Evolutionary conservation across 345 rosid genomes (phyloP).

Genomic region (Euphorbia pulcherrima): DNA sequence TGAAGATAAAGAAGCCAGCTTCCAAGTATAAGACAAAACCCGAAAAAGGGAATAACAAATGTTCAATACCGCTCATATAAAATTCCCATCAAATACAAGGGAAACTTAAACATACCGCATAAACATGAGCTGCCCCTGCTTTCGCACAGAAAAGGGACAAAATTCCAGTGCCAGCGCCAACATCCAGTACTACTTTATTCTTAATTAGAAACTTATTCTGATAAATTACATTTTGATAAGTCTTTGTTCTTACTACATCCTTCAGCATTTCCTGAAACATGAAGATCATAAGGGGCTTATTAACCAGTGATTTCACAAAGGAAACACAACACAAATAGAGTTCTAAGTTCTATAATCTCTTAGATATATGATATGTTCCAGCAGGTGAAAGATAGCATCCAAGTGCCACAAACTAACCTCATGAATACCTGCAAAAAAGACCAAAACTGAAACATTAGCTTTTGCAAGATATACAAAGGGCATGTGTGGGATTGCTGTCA

Average conservation of each 20-base stretch:
- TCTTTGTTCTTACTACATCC: constrained; percentile 91
- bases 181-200: constrained; percentile 91
- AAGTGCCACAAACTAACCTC: constrained; percentile 72
- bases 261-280: constrained; percentile 91
- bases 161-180: constrained; percentile 98
- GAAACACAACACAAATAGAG: neutral
- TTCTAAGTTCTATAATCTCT: too few relatives aligned
- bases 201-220: constrained; percentile 84
- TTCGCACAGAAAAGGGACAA: constrained; percentile 95
- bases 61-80: neutral
- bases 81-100: neutral
- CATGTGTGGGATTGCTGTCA: too few relatives aligned
- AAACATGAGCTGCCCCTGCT: constrained; percentile 91
- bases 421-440: constrained; percentile 75
- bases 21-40: constrained; percentile 2
- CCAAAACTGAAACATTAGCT: constrained; percentile 11
- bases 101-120: constrained; percentile 61
- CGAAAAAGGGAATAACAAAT: neutral
- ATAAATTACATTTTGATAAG: constrained; percentile 91
- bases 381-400: constrained; percentile 6
- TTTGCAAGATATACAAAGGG: neutral
- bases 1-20: constrained; percentile 21
- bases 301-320: neutral
- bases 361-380: neutral
- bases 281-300: constrained; percentile 9